Percentiles rank a stretch among this genome's conserved stretches.
Evolutionary conservation across 306 rosid species (phyloP).

Genomic region (Alnus glutinosa): DNA sequence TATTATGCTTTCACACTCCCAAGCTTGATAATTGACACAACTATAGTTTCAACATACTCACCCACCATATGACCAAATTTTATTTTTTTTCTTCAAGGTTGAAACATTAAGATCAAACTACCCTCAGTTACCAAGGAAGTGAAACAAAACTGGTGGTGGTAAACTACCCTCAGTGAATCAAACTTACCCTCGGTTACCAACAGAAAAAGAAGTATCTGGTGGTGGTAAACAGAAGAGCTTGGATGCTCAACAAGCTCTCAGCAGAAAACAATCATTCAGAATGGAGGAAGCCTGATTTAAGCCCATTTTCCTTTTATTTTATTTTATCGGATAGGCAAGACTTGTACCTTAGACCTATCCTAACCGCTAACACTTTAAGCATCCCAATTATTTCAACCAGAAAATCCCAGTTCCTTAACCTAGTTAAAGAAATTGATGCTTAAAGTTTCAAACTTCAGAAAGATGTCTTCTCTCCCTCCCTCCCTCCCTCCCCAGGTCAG

Average conservation of each 20-base stretch:
- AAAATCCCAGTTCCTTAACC: no score
- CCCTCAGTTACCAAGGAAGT: no score
- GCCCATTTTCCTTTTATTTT: not conserved
- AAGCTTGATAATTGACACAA: not conserved
- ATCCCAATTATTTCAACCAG: not conserved
- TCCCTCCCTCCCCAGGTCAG: no score
- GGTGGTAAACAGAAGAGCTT: not conserved
- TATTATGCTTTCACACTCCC: not conserved
- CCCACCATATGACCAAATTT: not conserved
- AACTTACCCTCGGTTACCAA: no score
- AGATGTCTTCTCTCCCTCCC: no score
- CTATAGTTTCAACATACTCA: not conserved
- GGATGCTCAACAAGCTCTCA: not conserved
- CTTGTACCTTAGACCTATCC: not conserved
- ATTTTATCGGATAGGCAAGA: not conserved
- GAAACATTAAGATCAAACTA: not conserved
- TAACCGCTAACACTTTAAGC: not conserved
- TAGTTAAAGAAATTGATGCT: not conserved
- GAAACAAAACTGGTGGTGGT: no score
- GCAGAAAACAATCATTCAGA: not conserved
- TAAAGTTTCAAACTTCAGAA: not conserved
- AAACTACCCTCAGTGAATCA: no score
- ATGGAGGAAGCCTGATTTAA: not conserved
- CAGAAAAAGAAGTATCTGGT: not conserved
- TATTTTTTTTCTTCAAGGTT: not conserved